These are phyloP conservation scores for Euphorbia tirucalli DNA, from an alignment of 345 rosid genomes.

Conservation along the genomic window DNA sequence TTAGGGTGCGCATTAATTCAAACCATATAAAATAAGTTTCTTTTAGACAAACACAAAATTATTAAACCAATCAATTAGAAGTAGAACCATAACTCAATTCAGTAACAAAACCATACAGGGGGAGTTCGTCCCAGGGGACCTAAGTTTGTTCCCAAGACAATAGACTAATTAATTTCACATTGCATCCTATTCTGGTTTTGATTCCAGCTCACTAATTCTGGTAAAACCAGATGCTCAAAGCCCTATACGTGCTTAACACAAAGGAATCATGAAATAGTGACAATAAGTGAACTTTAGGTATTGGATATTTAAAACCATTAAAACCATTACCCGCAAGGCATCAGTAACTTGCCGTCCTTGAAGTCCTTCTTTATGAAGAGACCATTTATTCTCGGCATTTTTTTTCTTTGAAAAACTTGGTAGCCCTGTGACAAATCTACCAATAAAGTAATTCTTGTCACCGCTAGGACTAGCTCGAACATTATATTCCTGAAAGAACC, in stretches of 20 bases:
- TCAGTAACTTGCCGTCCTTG: conserved; percentile 89
- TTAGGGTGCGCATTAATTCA: neutral
- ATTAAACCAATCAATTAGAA: no score
- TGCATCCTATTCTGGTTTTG: neutral
- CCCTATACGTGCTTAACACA: neutral
- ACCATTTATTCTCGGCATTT: conserved; percentile 83
- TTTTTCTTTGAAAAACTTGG: conserved; percentile 84
- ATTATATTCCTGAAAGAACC: conserved; percentile 59
- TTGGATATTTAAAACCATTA: neutral
- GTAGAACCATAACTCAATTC: no score
- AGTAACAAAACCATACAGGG: no score
- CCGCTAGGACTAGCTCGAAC: conserved; percentile 60
- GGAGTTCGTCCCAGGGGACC: neutral
- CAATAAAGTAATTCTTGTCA: conserved; percentile 87
- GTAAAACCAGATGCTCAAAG: neutral
- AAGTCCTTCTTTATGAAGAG: conserved; percentile 78
- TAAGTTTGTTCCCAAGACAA: no score
- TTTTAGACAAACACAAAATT: neutral
- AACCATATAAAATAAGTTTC: neutral
- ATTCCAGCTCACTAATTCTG: no score
- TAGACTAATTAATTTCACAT: no score
- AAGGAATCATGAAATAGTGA: neutral
- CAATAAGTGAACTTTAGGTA: conserved; percentile 1
- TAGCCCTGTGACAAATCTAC: conserved; percentile 74
- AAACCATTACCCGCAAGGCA: conserved; percentile 53